A percentile compares a stretch with the other conserved stretches of the same genome.
These are phyloP conservation scores for Sophora flavescens DNA, from an alignment of 306 rosid species.

Conservation along the genomic window DNA sequence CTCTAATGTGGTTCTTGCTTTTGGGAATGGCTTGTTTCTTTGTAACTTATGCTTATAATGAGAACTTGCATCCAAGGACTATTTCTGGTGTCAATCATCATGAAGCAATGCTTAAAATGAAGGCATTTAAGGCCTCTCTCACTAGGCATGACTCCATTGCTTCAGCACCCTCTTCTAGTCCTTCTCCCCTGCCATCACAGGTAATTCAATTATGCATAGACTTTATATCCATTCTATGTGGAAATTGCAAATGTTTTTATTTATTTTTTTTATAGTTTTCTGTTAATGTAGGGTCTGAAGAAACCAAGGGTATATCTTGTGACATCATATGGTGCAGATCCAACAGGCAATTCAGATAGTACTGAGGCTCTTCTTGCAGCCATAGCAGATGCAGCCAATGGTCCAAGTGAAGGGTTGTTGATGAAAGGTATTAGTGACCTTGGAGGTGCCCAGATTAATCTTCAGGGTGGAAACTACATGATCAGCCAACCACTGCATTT, in stretches of 20 bases:
- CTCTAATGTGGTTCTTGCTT: conserved; percentile 41
- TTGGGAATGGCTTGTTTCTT: conserved; percentile 38
- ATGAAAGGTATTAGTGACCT: conserved; percentile 66
- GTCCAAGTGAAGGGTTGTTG: conserved; percentile 59
- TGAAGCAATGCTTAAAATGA: conserved; percentile 46
- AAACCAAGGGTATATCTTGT: conserved; percentile 62
- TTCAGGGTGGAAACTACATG: conserved; percentile 78
- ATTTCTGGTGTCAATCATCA: conserved; percentile 31
- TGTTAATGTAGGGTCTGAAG: conserved; percentile 47
- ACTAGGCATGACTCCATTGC: conserved; percentile 46
- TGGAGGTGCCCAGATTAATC: conserved; percentile 78
- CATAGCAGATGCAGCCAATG: conserved; percentile 66
- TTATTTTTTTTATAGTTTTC: background rate
- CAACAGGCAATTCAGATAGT: conserved; percentile 81
- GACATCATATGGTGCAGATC: conserved; percentile 87
- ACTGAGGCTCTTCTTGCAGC: conserved; percentile 71
- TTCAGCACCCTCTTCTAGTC: conserved; percentile 51
- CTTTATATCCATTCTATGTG: background rate
- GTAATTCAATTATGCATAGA: conserved; percentile 43
- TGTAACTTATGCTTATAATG: conserved; percentile 40
- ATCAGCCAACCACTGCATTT: conserved; percentile 68
- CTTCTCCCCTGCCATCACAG: conserved; percentile 35
- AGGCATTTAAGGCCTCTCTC: conserved; percentile 61
- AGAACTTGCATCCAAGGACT: conserved; percentile 27
- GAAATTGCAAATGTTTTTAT: background rate